These are phyloP conservation scores for Kodamaea leandrae DNA, from an alignment of 805 yeast genomes.

Conservation along the genomic window DNA sequence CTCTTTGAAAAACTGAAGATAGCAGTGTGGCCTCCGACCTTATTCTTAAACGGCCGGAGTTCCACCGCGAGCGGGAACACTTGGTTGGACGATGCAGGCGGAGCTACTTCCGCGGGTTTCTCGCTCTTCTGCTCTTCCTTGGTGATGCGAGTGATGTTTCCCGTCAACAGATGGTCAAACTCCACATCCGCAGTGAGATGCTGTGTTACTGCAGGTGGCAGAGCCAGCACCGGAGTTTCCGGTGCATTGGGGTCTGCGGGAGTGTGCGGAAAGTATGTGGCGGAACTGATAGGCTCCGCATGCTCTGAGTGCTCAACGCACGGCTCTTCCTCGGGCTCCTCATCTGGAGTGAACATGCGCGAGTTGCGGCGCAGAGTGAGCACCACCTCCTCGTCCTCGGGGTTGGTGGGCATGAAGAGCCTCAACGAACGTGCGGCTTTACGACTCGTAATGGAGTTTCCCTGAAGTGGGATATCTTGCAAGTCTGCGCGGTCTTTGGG, in stretches of 20 bases:
- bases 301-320: neutral
- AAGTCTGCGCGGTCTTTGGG: slow-evolving; percentile 1
- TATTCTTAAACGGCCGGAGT: slow-evolving; percentile 84
- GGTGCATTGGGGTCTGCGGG: slow-evolving; percentile 25
- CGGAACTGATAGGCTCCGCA: slow-evolving; percentile 61
- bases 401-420: slow-evolving; percentile 41
- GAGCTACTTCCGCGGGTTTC: neutral
- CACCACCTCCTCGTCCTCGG: slow-evolving; percentile 12
- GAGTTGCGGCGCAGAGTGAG: slow-evolving; percentile 11
- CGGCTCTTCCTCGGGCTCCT: slow-evolving; percentile 4
- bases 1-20: slow-evolving; percentile 86
- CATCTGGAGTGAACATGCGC: slow-evolving; percentile 4
- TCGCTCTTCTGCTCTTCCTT: neutral
- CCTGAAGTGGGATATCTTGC: slow-evolving; percentile 8
- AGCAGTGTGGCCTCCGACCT: slow-evolving; percentile 98
- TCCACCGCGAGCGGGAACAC: slow-evolving; percentile 79
- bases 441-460: slow-evolving; percentile 42
- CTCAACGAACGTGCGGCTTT: slow-evolving; percentile 59
- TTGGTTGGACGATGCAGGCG: slow-evolving; percentile 12
- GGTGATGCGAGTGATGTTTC: slow-evolving; percentile 28
- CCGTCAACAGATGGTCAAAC: slow-evolving; percentile 36
- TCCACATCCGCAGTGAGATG: slow-evolving; percentile 52
- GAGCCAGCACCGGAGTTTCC: slow-evolving; percentile 3
- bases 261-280: slow-evolving; percentile 69
- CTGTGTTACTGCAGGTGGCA: slow-evolving; percentile 20